Evolutionary conservation across 345 rosid genomes (phyloP).

Genomic region (Kernera saxatilis): DNA sequence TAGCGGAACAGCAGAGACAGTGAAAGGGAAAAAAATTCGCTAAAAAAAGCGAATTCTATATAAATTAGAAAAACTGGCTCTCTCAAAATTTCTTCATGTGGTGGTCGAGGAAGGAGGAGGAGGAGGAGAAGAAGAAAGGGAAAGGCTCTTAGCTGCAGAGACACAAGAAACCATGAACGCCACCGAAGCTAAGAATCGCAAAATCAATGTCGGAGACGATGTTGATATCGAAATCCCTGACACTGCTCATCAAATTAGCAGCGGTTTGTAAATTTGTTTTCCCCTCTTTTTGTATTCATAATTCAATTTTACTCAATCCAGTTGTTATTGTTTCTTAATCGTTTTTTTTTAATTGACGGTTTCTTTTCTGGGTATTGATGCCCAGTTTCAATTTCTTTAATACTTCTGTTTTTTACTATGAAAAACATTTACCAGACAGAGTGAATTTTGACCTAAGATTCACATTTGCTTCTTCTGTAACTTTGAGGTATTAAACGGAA

Average conservation of each 20-base stretch:
- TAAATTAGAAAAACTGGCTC: constrained; percentile 29
- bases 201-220: constrained; percentile 24
- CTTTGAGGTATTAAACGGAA: background rate
- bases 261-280: constrained; percentile 34
- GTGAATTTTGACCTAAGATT: background rate
- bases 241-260: constrained; percentile 84
- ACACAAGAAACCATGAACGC: constrained; percentile 17
- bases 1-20: background rate
- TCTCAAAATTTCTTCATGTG: constrained; percentile 14
- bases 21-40: constrained; percentile 3
- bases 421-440: background rate
- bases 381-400: background rate
- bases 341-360: background rate
- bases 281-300: background rate
- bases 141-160: constrained; percentile 17
- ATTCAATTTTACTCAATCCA: background rate
- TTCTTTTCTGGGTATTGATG: background rate
- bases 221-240: constrained; percentile 45
- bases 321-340: background rate
- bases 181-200: constrained; percentile 20
- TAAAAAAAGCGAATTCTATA: background rate
- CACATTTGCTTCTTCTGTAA: background rate
- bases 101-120: constrained; percentile 20
- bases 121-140: constrained; percentile 23
- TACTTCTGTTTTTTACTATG: background rate